These are phyloP conservation scores for Sporothrix protearum DNA, from an alignment of 2,329 filamentous ascomycete species.

Conservation along the genomic window DNA sequence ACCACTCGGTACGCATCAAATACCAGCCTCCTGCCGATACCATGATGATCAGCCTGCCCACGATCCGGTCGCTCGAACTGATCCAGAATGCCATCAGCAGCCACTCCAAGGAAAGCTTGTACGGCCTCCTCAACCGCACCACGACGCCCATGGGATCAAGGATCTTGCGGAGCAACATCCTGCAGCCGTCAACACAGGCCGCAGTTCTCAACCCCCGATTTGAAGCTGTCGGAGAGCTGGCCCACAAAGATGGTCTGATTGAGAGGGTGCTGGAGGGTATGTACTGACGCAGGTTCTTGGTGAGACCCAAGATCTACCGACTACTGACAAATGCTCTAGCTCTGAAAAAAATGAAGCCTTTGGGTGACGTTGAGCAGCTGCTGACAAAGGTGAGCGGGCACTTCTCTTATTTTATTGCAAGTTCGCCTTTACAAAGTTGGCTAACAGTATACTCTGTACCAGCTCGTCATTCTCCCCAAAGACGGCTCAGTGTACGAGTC, in stretches of 20 bases:
- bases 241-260: constrained; percentile 81
- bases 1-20: constrained; percentile 78
- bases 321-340: neutral
- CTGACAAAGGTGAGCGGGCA: constrained; percentile 60
- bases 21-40: constrained; percentile 86
- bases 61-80: constrained; percentile 81
- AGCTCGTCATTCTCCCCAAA: constrained; percentile 72
- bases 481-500: constrained; percentile 62
- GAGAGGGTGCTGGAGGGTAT: constrained; percentile 65
- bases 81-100: constrained; percentile 78
- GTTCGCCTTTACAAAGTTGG: too few relatives aligned
- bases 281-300: constrained; percentile 12
- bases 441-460: neutral
- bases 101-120: constrained; percentile 77
- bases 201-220: constrained; percentile 68
- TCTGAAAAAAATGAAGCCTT: constrained; percentile 50
- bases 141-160: constrained; percentile 84
- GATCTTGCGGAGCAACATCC: constrained; percentile 76
- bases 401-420: neutral
- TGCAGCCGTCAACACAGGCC: constrained; percentile 76
- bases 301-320: neutral
- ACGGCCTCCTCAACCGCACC: constrained; percentile 81
- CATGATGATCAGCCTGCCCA: constrained; percentile 93
- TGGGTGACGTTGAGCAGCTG: constrained; percentile 75
- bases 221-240: constrained; percentile 79